Percentiles rank a stretch among this genome's conserved stretches.
These are phyloP conservation scores for Colletotrichum liriopes DNA, from an alignment of 2,329 filamentous ascomycete species.

Conservation along the genomic window DNA sequence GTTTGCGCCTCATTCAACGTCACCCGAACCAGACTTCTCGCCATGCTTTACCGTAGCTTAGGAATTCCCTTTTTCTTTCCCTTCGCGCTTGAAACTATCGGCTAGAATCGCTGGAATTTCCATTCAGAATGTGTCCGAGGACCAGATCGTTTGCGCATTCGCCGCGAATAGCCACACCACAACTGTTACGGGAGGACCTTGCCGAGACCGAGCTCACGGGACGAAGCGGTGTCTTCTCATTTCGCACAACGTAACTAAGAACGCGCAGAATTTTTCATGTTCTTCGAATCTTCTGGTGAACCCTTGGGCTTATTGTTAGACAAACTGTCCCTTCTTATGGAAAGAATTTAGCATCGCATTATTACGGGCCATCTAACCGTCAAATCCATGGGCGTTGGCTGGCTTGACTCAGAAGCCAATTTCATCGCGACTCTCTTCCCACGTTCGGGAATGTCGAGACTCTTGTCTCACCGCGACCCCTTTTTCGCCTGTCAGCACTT, in stretches of 20 bases:
- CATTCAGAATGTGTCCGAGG: background rate
- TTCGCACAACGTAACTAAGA: background rate
- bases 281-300: background rate
- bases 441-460: constrained; percentile 34
- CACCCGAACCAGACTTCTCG: background rate
- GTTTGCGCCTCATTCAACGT: constrained; percentile 23
- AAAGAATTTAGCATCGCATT: constrained; percentile 20
- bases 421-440: constrained; percentile 28
- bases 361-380: constrained; percentile 10
- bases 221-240: constrained; percentile 13
- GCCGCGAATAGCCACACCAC: background rate
- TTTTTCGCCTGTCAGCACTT: background rate
- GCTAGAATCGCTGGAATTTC: background rate
- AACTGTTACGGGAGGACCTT: background rate
- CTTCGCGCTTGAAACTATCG: background rate
- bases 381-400: background rate
- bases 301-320: background rate
- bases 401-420: constrained; percentile 31
- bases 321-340: constrained; percentile 2
- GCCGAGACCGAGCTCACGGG: background rate
- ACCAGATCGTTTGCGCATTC: background rate
- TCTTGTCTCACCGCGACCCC: constrained; percentile 27
- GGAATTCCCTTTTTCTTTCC: background rate
- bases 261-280: background rate
- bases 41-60: background rate